phyloP scores from a whole-genome alignment of 2,329 filamentous ascomycete species.

The Fusarium nurragi region DNA sequence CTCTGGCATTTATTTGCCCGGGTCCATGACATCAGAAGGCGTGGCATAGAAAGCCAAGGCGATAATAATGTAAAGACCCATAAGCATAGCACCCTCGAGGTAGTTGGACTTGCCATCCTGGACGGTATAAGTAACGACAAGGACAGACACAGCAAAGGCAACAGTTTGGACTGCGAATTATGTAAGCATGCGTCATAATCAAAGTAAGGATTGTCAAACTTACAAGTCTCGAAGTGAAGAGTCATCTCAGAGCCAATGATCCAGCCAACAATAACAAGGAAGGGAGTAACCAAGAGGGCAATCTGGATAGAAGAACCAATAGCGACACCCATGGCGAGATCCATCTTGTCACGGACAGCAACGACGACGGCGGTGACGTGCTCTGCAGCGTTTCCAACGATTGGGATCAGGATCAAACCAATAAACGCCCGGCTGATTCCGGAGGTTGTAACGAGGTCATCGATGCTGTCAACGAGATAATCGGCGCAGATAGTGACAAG shows the following conservation, averaged over 20 bases:
- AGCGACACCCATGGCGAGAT: slow-evolving; percentile 78
- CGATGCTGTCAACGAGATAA: slow-evolving; percentile 80
- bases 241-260: slow-evolving; percentile 78
- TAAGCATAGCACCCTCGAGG: slow-evolving; percentile 77
- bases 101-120: slow-evolving; percentile 88
- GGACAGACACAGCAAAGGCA: slow-evolving; percentile 77
- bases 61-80: slow-evolving; percentile 66
- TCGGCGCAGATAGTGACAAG: slow-evolving; percentile 79
- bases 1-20: slow-evolving; percentile 21
- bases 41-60: slow-evolving; percentile 69
- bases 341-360: slow-evolving; percentile 80
- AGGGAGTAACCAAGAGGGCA: slow-evolving; percentile 81
- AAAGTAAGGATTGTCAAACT: slow-evolving; percentile 25
- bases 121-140: slow-evolving; percentile 80
- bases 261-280: slow-evolving; percentile 83
- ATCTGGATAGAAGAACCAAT: slow-evolving; percentile 87
- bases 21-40: slow-evolving; percentile 58
- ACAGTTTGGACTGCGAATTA: slow-evolving; percentile 71
- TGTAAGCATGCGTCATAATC: slow-evolving; percentile 20
- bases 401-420: slow-evolving; percentile 80
- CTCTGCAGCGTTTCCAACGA: slow-evolving; percentile 82
- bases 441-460: slow-evolving; percentile 73
- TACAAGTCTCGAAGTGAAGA: slow-evolving; percentile 76
- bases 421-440: slow-evolving; percentile 84
- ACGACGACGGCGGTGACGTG: slow-evolving; percentile 85